Base-by-base conservation (phyloP, 257 asterid species). In the Solanum pimpinellifolium region DNA sequence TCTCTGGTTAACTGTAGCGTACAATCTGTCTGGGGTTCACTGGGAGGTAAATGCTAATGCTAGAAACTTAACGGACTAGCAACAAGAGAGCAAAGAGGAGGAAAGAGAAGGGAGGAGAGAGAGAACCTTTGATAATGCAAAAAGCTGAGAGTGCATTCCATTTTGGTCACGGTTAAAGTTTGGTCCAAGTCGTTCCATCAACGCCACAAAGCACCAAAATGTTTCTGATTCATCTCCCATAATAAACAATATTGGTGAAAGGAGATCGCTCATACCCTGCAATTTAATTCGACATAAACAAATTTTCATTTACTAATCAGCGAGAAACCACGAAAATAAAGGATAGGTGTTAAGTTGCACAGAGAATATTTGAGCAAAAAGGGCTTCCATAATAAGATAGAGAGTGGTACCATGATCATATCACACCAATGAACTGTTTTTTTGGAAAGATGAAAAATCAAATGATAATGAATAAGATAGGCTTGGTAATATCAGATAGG, bases 211-310 rank as follows among this genome's bases (percentile, higher is more conserved):
- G 92, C 99, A 95, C 99, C 99, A 97, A 90, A 97, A 97, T 87
- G 99, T 92, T 92, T 93, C 93, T 73, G 98, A 93, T 90, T 97
- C 99, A 85, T 97, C 99, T 86, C 90, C 91, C 97, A 97, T 96
- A 62, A 97, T 95, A 93, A 91, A 96, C 89, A 97, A 88, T 89
- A 97, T 94, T 42, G 99, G 99, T 75, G 99, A 97, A 82, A 97
- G 91, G 88, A 97, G 98, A 94, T 97, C 99, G 88, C 99, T 97
- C 99, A 97, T 97, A 83, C 99, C 99, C 99, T 97, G 89, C 89
- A 90, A 88, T 87, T 39, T 31, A 87, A 65, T 65, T 65, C 16
- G 31, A 84, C 82, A 76, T 89, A 42, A 89, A 27, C 35, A 11
- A 47, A 78, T 25, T 27, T 33, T 60, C 25, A 13, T 33, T 62